Percentiles rank a stretch among this genome's conserved stretches.
Evolutionary conservation across 2,329 filamentous ascomycete species (phyloP).

Genomic region (Neofusicoccum cordaticola): DNA sequence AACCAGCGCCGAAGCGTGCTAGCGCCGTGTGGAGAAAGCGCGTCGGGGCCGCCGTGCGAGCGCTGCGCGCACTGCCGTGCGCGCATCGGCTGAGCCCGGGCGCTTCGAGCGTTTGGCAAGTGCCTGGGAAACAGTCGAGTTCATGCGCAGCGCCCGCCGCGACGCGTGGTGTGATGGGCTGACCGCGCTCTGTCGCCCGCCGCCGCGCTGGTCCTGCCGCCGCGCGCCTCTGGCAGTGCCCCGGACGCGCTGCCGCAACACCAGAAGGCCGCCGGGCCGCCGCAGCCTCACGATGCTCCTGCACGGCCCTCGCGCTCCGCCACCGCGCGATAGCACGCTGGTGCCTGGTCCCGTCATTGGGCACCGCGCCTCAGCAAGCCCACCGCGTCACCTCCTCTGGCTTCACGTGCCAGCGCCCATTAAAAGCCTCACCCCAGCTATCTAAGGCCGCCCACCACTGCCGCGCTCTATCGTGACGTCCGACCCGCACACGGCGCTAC

Average conservation of each 20-base stretch:
- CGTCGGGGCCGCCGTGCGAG: background rate
- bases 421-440: conserved; percentile 1
- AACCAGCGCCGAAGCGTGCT: conserved; percentile 2
- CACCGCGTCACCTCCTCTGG: background rate
- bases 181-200: background rate
- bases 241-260: background rate
- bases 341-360: background rate
- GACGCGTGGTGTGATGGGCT: background rate
- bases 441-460: conserved; percentile 8
- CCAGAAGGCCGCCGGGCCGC: background rate
- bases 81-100: background rate
- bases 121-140: background rate
- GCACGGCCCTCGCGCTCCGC: background rate
- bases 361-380: background rate
- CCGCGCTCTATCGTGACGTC: background rate
- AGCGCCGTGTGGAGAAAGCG: conserved; percentile 9
- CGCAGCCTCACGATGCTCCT: background rate
- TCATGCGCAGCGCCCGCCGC: no score
- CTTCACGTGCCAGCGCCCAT: background rate
- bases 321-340: background rate
- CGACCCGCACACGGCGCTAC: background rate
- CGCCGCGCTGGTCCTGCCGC: background rate
- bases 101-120: background rate
- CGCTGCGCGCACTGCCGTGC: background rate
- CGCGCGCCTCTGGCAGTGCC: background rate